Conservation (phyloP, 352 stramenopile species). For the Pythium periplocum region DNA sequence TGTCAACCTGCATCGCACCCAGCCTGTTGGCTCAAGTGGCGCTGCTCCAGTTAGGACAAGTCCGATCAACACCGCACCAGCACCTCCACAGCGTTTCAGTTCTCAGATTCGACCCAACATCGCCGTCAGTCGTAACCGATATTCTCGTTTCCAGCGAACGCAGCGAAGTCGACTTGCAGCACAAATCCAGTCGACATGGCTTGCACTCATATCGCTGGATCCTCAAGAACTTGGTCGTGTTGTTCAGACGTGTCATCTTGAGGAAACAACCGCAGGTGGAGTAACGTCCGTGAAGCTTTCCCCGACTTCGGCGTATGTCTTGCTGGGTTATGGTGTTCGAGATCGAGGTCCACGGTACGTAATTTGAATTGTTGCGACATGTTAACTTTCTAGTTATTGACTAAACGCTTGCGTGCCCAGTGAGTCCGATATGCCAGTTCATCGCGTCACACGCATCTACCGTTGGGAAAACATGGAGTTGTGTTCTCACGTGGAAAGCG, state of each 20-base stretch:
- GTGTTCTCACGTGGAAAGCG: constrained; percentile 79
- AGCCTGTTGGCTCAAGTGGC: constrained; percentile 9
- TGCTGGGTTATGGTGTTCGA: constrained; percentile 82
- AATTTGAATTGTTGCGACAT: background rate
- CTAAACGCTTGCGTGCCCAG: constrained; percentile 16
- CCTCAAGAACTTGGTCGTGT: constrained; percentile 70
- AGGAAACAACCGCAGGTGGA: constrained; percentile 71
- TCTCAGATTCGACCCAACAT: constrained; percentile 85
- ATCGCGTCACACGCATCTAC: constrained; percentile 86
- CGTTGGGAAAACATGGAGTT: constrained; percentile 87
- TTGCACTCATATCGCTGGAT: constrained; percentile 79
- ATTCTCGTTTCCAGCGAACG: constrained; percentile 69
- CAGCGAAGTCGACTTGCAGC: constrained; percentile 65
- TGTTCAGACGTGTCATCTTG: constrained; percentile 78
- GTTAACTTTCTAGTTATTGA: too few species aligned
- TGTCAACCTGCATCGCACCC: constrained; percentile 19
- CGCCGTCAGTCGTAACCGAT: constrained; percentile 68
- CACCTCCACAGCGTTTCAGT: constrained; percentile 56
- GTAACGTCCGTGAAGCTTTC: constrained; percentile 90
- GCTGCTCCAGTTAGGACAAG: constrained; percentile 10
- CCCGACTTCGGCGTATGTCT: constrained; percentile 76
- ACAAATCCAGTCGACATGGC: constrained; percentile 83
- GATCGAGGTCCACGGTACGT: constrained; percentile 77
- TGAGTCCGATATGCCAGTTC: constrained; percentile 74
- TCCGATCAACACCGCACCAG: constrained; percentile 27